These are phyloP conservation scores for Podila epigama DNA, from an alignment of 192 early-diverging fungal genomes.

Conservation along the genomic window DNA sequence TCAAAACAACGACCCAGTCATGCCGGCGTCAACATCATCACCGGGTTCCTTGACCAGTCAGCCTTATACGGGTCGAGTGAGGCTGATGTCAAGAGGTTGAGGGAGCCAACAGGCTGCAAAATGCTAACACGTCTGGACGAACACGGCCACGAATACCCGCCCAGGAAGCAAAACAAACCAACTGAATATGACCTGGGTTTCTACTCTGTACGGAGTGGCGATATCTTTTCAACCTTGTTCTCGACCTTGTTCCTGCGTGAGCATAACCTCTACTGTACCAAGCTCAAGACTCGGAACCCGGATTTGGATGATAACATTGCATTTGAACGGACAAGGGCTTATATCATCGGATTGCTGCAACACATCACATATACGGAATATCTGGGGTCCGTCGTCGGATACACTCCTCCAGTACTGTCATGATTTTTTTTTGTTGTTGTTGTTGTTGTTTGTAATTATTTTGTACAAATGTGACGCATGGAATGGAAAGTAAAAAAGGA, in stretches of 20 bases:
- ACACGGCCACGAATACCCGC: not conserved
- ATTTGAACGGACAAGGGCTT: constrained; percentile 1
- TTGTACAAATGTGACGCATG: not conserved
- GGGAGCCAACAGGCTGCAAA: not conserved
- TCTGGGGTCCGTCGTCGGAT: not conserved
- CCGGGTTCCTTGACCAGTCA: not conserved
- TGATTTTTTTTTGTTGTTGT: too few relatives aligned
- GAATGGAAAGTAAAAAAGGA: not conserved
- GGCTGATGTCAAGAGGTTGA: not conserved
- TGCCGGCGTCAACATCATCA: not conserved
- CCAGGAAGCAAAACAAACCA: not conserved
- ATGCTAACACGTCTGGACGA: not conserved
- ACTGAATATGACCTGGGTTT: not conserved
- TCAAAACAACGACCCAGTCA: not conserved
- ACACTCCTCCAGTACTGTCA: not conserved
- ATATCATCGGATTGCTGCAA: not conserved
- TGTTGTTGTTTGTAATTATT: not conserved
- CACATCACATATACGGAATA: constrained; percentile 1
- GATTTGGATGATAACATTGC: not conserved
- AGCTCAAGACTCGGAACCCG: not conserved
- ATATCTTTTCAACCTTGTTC: not conserved
- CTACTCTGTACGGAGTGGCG: not conserved
- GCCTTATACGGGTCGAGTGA: not conserved
- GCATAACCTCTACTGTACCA: not conserved
- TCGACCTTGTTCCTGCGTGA: constrained; percentile 1